Evolutionary conservation across 169 alveolate species (phyloP).

Genomic region (Pseudocohnilembus persalinus): DNA sequence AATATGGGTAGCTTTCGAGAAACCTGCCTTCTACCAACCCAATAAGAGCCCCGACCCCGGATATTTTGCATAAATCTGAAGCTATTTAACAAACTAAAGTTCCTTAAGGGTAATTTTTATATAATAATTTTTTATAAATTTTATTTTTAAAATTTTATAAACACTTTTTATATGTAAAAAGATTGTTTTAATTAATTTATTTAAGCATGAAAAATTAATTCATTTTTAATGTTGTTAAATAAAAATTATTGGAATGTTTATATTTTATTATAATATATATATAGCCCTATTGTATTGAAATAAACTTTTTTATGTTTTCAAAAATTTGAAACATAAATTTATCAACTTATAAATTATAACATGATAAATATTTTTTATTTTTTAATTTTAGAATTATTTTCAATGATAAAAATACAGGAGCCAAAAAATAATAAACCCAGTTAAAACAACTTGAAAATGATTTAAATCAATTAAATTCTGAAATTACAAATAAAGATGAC

Average conservation of each 20-base stretch:
- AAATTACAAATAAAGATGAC: background rate
- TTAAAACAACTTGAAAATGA: background rate
- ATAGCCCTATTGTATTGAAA: too few relatives aligned
- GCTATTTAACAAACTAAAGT: slow-evolving; percentile 15
- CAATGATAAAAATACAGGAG: background rate
- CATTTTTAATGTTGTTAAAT: too few relatives aligned
- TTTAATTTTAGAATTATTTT: background rate
- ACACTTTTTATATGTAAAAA: too few relatives aligned
- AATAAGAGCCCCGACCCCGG: slow-evolving; percentile 21
- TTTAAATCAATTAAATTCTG: background rate
- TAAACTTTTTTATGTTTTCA: too few relatives aligned
- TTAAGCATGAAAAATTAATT: too few relatives aligned
- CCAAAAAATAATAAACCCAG: background rate
- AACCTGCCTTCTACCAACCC: slow-evolving; percentile 28
- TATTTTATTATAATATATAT: too few relatives aligned
- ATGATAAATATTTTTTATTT: too few relatives aligned
- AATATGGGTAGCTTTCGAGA: background rate
- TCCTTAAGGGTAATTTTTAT: slow-evolving; percentile 20
- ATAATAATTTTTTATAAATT: background rate
- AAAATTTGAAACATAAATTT: too few relatives aligned
- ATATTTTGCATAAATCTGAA: slow-evolving; percentile 11
- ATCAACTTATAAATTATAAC: too few relatives aligned
- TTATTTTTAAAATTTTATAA: too few relatives aligned
- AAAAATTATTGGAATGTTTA: too few relatives aligned
- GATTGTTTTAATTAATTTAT: too few relatives aligned